Conservation (phyloP, 176 grass and related monocot genomes). For the Bolboschoenus planiculmis region DNA sequence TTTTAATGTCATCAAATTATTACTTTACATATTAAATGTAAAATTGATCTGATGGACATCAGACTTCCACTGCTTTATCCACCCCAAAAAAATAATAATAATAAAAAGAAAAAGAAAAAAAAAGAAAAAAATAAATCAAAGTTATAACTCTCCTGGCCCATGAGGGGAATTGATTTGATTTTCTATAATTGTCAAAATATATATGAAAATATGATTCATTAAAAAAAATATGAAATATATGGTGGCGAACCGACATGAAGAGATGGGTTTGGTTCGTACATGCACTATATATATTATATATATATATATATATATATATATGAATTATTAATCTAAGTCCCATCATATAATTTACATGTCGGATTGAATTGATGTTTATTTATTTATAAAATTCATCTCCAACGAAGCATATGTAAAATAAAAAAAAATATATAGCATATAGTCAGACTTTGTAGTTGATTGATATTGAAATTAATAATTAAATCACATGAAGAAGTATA, state of each 20-base stretch:
- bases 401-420: neutral
- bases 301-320: too few relatives aligned
- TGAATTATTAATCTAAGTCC: conserved; percentile 12
- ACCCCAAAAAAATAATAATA: too few relatives aligned
- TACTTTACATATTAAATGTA: too few relatives aligned
- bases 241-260: neutral
- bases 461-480: neutral
- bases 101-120: neutral
- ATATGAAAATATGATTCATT: too few relatives aligned
- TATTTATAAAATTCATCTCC: conserved; percentile 8
- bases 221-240: neutral
- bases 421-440: neutral
- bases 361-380: neutral
- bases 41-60: too few relatives aligned
- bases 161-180: neutral
- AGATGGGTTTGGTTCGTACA: conserved; percentile 17
- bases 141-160: neutral
- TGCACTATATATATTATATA: too few relatives aligned
- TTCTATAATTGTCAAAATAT: neutral
- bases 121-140: neutral
- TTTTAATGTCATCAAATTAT: too few relatives aligned
- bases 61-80: too few relatives aligned
- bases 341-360: conserved; percentile 17
- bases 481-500: neutral
- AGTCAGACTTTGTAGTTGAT: conserved; percentile 6